Conservation (phyloP, 2,329 filamentous ascomycete genomes). For the Gremmenia infestans region DNA sequence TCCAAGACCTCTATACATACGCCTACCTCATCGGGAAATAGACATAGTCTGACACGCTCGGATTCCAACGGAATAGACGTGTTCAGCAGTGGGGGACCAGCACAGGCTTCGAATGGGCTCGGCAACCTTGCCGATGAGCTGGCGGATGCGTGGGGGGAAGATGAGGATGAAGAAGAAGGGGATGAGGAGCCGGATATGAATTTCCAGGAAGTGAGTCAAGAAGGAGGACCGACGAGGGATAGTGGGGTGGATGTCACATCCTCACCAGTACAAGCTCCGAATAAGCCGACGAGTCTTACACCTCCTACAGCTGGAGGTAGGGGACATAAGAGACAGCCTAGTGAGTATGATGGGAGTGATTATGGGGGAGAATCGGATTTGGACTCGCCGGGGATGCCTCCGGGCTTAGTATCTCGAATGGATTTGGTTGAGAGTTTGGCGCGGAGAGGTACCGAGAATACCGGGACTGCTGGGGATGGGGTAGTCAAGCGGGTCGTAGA, state of each 20-base stretch:
- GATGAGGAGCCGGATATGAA: constrained; percentile 43
- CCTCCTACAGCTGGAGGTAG: constrained; percentile 17
- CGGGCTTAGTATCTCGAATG: constrained; percentile 63
- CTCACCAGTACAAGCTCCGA: constrained; percentile 16
- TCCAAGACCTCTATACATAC: constrained; percentile 30
- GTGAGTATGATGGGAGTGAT: constrained; percentile 67
- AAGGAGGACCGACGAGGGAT: constrained; percentile 34
- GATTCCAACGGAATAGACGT: constrained; percentile 27
- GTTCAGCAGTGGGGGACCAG: constrained; percentile 35
- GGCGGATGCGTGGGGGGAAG: constrained; percentile 66
- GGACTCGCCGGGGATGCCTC: constrained; percentile 62
- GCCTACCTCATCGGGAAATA: constrained; percentile 22
- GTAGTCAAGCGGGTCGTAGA: constrained; percentile 66
- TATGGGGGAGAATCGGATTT: constrained; percentile 70
- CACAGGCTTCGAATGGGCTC: constrained; percentile 49
- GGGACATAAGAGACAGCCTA: constrained; percentile 47
- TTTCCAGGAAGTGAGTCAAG: constrained; percentile 26
- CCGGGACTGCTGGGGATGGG: constrained; percentile 58
- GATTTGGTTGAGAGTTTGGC: constrained; percentile 68
- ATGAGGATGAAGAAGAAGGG: constrained; percentile 52
- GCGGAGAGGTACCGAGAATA: constrained; percentile 59
- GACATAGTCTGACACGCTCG: constrained; percentile 19
- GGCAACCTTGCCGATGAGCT: constrained; percentile 80
- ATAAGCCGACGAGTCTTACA: constrained; percentile 20
- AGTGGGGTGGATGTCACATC: constrained; percentile 30